Percentiles rank a stretch among this genome's conserved stretches.
These are phyloP conservation scores for Aureobasidium musti DNA, from an alignment of 2,329 filamentous ascomycete species.

Conservation along the genomic window DNA sequence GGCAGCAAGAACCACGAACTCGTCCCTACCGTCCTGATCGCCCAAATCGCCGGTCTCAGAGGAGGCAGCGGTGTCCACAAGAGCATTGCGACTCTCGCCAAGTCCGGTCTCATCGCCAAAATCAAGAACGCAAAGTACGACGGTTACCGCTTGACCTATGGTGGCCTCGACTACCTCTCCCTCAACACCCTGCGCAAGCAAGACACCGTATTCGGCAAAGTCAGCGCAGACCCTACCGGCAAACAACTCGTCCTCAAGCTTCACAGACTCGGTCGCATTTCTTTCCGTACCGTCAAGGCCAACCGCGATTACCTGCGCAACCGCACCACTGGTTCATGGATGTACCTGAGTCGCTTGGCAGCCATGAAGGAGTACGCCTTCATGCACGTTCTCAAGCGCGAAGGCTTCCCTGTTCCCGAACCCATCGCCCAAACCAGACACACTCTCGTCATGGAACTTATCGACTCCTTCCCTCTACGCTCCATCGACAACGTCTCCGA, in stretches of 20 bases:
- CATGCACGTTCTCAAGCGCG: constrained; percentile 80
- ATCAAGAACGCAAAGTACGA: constrained; percentile 97
- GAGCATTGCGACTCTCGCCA: constrained; percentile 87
- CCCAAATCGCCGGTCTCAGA: constrained; percentile 77
- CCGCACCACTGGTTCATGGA: constrained; percentile 81
- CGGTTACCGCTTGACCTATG: constrained; percentile 94
- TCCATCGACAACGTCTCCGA: constrained; percentile 84
- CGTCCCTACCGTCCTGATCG: constrained; percentile 86
- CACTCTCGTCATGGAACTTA: constrained; percentile 92
- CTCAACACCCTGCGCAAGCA: constrained; percentile 83
- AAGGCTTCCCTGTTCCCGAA: constrained; percentile 86
- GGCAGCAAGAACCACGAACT: constrained; percentile 97
- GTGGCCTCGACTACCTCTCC: constrained; percentile 95
- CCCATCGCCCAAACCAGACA: constrained; percentile 88
- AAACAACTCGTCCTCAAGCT: constrained; percentile 88
- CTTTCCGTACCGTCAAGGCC: constrained; percentile 92
- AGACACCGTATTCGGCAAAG: constrained; percentile 82
- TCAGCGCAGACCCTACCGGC: constrained; percentile 79
- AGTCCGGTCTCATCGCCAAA: constrained; percentile 85
- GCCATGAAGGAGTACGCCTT: constrained; percentile 94
- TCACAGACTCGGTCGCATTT: constrained; percentile 91
- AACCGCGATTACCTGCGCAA: constrained; percentile 95
- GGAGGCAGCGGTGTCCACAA: constrained; percentile 75
- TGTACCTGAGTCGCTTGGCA: constrained; percentile 93
- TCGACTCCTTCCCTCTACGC: constrained; percentile 88